These are phyloP conservation scores for Platismatia glauca DNA, from an alignment of 495 filamentous ascomycete genomes.

Conservation along the genomic window DNA sequence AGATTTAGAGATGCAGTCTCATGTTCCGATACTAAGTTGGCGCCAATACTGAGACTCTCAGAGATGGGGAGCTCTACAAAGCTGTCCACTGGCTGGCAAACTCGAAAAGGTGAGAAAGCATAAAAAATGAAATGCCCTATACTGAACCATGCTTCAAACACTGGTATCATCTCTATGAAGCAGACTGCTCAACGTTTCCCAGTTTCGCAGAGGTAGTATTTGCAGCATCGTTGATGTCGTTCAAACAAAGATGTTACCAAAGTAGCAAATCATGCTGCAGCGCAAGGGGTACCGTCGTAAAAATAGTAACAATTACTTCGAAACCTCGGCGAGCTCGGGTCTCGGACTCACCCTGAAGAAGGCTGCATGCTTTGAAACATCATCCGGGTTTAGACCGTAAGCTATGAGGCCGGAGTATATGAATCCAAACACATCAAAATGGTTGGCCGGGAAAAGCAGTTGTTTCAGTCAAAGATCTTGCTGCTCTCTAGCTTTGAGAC, in stretches of 20 bases:
- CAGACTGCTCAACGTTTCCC: background rate
- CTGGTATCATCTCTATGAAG: background rate
- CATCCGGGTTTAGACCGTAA: background rate
- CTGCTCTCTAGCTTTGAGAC: background rate
- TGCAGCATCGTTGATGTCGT: background rate
- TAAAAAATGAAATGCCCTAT: background rate
- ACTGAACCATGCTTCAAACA: background rate
- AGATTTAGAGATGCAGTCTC: background rate
- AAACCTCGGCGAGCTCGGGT: conserved; percentile 11
- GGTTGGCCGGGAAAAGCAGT: conserved; percentile 3
- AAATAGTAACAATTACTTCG: conserved; percentile 5
- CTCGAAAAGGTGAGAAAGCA: background rate
- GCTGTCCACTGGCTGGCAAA: background rate
- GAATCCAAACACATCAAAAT: background rate
- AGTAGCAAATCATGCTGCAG: conserved; percentile 3
- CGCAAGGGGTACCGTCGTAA: conserved; percentile 3
- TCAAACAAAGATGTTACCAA: conserved; percentile 6
- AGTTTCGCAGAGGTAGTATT: too few species aligned
- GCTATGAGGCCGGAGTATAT: conserved; percentile 13
- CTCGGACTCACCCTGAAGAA: background rate
- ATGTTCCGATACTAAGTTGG: background rate
- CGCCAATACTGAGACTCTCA: background rate
- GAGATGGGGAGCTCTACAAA: background rate
- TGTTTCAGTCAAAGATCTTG: background rate
- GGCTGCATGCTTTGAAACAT: conserved; percentile 15